Conservation (phyloP, 2,329 filamentous ascomycete genomes). For the Aquanectria penicillioides region DNA sequence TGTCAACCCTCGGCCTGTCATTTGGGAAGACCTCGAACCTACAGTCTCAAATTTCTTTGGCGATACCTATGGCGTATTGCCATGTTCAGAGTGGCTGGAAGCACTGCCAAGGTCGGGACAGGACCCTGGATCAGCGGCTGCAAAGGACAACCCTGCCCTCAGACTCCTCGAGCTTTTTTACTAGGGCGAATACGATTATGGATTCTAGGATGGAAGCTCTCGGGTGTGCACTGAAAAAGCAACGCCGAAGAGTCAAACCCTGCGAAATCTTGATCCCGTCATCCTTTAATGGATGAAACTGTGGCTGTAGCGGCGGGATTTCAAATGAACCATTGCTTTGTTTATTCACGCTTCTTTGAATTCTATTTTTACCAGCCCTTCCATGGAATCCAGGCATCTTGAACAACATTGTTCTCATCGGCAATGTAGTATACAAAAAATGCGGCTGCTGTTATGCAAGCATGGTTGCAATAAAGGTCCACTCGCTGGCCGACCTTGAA, state of each 20-base stretch:
- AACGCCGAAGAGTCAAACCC: background rate
- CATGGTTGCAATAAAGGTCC: slow-evolving; percentile 45
- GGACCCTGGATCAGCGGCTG: background rate
- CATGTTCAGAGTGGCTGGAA: background rate
- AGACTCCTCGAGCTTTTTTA: background rate
- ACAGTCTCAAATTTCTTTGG: background rate
- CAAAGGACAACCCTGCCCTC: background rate
- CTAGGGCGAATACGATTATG: background rate
- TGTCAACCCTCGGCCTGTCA: background rate
- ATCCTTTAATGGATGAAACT: background rate
- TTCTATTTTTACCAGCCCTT: slow-evolving; percentile 50
- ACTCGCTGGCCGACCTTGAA: slow-evolving; percentile 49
- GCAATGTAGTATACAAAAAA: slow-evolving; percentile 49
- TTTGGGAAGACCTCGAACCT: background rate
- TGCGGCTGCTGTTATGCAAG: slow-evolving; percentile 50
- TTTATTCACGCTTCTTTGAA: too few species aligned
- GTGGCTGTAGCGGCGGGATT: background rate
- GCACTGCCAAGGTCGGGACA: background rate
- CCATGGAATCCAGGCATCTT: slow-evolving; percentile 50
- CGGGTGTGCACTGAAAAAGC: background rate
- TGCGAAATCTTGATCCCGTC: background rate
- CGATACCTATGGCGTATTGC: background rate
- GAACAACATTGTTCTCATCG: slow-evolving; percentile 47
- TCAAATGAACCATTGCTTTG: too few species aligned
- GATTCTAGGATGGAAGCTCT: background rate